Conservation (phyloP, 139 green algal species). For the Yamagishiella unicocca region DNA sequence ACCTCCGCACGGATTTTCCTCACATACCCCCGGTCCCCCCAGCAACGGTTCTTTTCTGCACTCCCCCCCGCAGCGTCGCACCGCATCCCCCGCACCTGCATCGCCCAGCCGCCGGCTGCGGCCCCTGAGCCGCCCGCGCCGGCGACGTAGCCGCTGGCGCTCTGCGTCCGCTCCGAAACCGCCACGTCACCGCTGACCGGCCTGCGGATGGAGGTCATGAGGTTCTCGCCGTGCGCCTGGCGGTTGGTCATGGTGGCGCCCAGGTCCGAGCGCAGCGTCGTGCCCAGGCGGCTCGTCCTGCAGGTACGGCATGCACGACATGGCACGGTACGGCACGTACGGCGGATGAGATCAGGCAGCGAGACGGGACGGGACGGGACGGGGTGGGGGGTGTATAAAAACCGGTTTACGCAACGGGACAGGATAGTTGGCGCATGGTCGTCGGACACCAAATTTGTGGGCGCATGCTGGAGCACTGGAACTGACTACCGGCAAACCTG, state of each 20-base stretch:
- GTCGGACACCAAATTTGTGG: no score
- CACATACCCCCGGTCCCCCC: no score
- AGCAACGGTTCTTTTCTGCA: not conserved
- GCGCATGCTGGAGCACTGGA: no score
- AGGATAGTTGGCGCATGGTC: no score
- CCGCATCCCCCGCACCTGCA: not conserved
- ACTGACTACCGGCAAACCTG: no score
- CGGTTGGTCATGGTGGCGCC: not conserved
- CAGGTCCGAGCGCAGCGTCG: not conserved
- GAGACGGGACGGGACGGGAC: no score
- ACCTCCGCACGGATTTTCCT: no score
- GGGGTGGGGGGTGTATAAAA: no score
- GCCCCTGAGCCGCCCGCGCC: not conserved
- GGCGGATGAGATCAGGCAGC: no score
- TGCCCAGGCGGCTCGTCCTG: not conserved
- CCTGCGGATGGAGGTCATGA: slow-evolving; percentile 20
- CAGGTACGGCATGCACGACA: not conserved
- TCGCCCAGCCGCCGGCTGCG: not conserved
- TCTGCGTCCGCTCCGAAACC: not conserved
- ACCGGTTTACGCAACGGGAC: no score
- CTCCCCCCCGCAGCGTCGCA: no score
- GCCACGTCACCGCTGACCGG: not conserved
- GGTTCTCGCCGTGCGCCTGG: not conserved
- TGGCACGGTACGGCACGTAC: no score
- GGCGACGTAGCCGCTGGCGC: not conserved